Percentiles rank a stretch among this genome's conserved stretches.
These are phyloP conservation scores for Pleurotus eryngii DNA, from an alignment of 768 basidiomycete genomes.

Conservation along the genomic window DNA sequence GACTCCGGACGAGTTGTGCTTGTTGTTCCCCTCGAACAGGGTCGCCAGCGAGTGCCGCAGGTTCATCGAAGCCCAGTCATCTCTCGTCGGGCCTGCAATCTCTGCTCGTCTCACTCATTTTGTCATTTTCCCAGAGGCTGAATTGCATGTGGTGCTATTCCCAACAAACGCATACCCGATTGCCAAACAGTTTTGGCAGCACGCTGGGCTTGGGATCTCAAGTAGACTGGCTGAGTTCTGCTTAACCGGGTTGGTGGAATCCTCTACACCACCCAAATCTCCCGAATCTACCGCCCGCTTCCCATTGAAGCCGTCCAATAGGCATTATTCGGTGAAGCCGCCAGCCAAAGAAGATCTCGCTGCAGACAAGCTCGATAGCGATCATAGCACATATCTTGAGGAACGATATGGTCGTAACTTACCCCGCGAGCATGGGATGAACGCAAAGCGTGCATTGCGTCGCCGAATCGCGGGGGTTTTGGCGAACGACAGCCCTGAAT, in stretches of 20 bases:
- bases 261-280: conserved; percentile 11
- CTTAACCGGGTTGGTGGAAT: conserved; percentile 49
- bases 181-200: conserved; percentile 80
- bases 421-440: conserved; percentile 48
- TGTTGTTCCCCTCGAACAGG: conserved; percentile 56
- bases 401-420: conserved; percentile 82
- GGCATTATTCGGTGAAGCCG: conserved; percentile 34
- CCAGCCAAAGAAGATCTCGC: background rate
- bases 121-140: conserved; percentile 41
- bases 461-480: conserved; percentile 74
- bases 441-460: conserved; percentile 68
- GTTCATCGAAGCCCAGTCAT: conserved; percentile 39
- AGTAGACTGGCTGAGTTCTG: conserved; percentile 67
- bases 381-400: conserved; percentile 64
- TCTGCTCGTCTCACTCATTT: conserved; percentile 50
- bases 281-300: conserved; percentile 5
- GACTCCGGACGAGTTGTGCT: conserved; percentile 50
- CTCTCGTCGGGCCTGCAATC: conserved; percentile 32
- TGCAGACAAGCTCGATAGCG: conserved; percentile 43
- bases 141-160: conserved; percentile 62
- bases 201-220: conserved; percentile 69
- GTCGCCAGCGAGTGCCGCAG: conserved; percentile 56
- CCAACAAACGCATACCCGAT: conserved; percentile 40
- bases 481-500: conserved; percentile 40
- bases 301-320: conserved; percentile 30